Conservation (phyloP, 192 early-diverging fungal genomes). For the Helicostylum pulchrum region DNA sequence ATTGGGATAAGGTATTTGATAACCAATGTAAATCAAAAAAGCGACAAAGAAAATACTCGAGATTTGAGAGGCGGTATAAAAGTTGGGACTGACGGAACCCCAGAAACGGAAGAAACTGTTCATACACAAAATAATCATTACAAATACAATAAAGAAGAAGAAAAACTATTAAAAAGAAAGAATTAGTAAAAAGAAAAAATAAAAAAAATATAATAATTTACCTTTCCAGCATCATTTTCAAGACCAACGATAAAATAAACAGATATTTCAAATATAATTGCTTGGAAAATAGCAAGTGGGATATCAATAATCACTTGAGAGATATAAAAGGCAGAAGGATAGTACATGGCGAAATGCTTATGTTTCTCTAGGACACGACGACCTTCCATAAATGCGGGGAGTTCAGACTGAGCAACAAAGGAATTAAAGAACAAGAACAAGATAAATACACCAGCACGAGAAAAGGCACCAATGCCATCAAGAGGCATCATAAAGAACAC, state of each 20-base stretch:
- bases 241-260: slow-evolving; percentile 67
- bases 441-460: slow-evolving; percentile 75
- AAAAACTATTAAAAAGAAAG: slow-evolving; percentile 64
- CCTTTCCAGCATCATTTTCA: slow-evolving; percentile 50
- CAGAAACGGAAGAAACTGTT: slow-evolving; percentile 59
- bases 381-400: slow-evolving; percentile 67
- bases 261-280: slow-evolving; percentile 56
- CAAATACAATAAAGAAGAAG: slow-evolving; percentile 49
- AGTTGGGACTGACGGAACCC: slow-evolving; percentile 44
- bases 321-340: slow-evolving; percentile 54
- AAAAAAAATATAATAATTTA: slow-evolving; percentile 40
- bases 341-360: slow-evolving; percentile 67
- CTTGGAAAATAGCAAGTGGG: slow-evolving; percentile 45
- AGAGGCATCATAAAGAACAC: slow-evolving; percentile 61
- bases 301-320: slow-evolving; percentile 53
- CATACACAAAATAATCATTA: slow-evolving; percentile 52
- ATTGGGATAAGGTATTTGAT: slow-evolving; percentile 54
- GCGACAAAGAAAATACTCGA: slow-evolving; percentile 52
- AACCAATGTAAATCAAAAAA: slow-evolving; percentile 56
- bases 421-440: slow-evolving; percentile 53
- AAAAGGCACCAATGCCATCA: slow-evolving; percentile 63
- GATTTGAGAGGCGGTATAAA: slow-evolving; percentile 51
- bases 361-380: slow-evolving; percentile 78
- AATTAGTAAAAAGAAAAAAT: slow-evolving; percentile 46
- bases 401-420: slow-evolving; percentile 62